Base-by-base conservation (phyloP, 2,329 filamentous ascomycete genomes). In the Neonectria punicea region DNA sequence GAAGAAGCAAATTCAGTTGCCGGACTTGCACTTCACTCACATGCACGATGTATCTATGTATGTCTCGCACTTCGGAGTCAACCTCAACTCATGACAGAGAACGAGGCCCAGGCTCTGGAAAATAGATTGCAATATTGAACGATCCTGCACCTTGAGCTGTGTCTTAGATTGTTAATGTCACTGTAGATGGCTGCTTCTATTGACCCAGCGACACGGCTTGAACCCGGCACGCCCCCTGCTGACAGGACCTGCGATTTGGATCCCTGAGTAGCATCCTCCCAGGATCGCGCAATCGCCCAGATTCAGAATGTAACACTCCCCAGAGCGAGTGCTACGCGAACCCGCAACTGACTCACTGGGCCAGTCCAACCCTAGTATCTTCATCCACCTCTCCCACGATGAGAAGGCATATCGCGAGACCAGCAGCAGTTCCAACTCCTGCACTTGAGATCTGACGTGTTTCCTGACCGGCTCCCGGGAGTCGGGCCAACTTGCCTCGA, bases 101-200 rank as follows among this genome's bases (percentile, higher is more conserved):
- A 30, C n/a, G 32, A 56, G 36, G 44, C 46, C 46, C 22, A 47
- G 20, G 25, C 46, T 49, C 46, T 22, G 14, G 22, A 8, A 16
- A 28, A 28, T n/a, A 28, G 1, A 30, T 9, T 30, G 22, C 25
- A 28, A 51, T 18, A 32, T 18, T n/a, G 61, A 20, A 20, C 49
- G 58, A 70, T 66, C 58, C 61, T 67, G 50, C 36, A 43, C 67
- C 64, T 28, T 34, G 44, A 20, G 44, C 10, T 54, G 36, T 22
- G 18, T 32, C 39, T 63, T 50, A 22, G 49, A 54, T 36, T 22
- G 36, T 55, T 20, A 34, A 41, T 18, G 41, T 25, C 18, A 14
- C 43, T 14, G 16, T 36, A 46, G 34, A 39, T 50, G 30, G 43
- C 20, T 41, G 39, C 39, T 13, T n/a, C 25, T 51, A 58, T 43